Conservation (phyloP, 1,284 basidiomycete species). For the Naganishia albida region DNA sequence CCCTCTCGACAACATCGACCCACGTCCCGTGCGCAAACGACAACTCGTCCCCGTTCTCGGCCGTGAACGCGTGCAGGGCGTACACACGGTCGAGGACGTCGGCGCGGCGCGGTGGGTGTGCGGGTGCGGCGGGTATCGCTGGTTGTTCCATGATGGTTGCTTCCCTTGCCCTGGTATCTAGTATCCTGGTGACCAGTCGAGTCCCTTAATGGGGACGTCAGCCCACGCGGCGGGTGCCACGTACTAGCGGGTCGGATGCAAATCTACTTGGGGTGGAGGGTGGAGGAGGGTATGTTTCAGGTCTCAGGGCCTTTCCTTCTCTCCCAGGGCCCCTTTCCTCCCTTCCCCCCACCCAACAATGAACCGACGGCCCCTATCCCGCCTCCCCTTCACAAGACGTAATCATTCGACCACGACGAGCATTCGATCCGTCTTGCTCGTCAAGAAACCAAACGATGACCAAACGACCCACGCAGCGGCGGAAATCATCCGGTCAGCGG, state of each 20-base stretch:
- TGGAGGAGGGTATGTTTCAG: no score
- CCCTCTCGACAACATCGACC: slow-evolving; percentile 87
- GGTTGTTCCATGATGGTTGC: not conserved
- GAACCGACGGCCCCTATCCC: no score
- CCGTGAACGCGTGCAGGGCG: slow-evolving; percentile 60
- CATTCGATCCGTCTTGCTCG: slow-evolving; percentile 54
- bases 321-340: no score
- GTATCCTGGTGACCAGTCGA: no score
- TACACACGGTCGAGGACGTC: slow-evolving; percentile 25
- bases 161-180: no score
- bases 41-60: slow-evolving; percentile 93
- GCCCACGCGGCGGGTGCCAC: no score
- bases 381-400: no score
- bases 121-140: slow-evolving; percentile 4
- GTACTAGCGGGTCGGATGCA: no score
- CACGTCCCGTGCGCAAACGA: slow-evolving; percentile 80
- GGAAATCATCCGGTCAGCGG: slow-evolving; percentile 45
- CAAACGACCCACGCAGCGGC: slow-evolving; percentile 54
- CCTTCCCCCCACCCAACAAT: no score
- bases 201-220: no score
- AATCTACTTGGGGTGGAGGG: no score
- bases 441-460: slow-evolving; percentile 57
- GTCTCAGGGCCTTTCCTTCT: no score
- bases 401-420: not conserved
- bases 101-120: not conserved